Conservation (phyloP, 1,284 basidiomycete species). For the Trichosporon coremiiforme region DNA sequence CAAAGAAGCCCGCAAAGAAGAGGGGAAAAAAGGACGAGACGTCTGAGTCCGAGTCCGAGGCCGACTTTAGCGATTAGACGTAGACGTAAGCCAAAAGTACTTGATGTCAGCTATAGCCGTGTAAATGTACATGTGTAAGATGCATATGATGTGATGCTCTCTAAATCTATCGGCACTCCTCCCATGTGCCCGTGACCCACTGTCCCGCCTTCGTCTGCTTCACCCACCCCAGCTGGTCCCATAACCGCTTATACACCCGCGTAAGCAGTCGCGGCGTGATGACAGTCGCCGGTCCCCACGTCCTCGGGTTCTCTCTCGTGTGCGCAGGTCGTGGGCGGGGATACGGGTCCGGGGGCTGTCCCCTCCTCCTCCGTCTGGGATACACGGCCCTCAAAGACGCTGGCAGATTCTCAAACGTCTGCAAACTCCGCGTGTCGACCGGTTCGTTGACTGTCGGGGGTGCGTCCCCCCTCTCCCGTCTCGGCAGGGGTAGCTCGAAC, state of each 20-base stretch:
- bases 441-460: not conserved
- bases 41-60: constrained; percentile 24
- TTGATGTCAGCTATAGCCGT: not conserved
- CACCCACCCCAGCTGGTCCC: constrained; percentile 40
- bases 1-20: constrained; percentile 36
- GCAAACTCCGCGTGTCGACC: not conserved
- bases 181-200: constrained; percentile 3
- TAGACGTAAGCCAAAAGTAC: too few species aligned
- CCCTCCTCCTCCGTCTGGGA: not conserved
- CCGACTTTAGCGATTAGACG: constrained; percentile 11
- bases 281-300: constrained; percentile 37
- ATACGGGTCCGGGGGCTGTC: constrained; percentile 23
- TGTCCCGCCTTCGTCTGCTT: constrained; percentile 3
- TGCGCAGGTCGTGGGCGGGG: constrained; percentile 34
- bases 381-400: constrained; percentile 19
- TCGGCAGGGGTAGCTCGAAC: not conserved
- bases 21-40: constrained; percentile 18
- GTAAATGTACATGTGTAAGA: constrained; percentile 12
- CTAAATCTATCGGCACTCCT: not conserved
- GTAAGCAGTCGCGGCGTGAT: constrained; percentile 34
- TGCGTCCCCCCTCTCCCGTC: not conserved
- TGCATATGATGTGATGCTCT: constrained; percentile 1
- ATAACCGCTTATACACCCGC: constrained; percentile 40
- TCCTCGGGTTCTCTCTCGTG: constrained; percentile 38
- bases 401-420: constrained; percentile 22